Evolutionary conservation across 2,329 filamentous ascomycete genomes (phyloP), one percentile per base, ranked within the genome.

Genomic region (Clonostachys solani): DNA sequence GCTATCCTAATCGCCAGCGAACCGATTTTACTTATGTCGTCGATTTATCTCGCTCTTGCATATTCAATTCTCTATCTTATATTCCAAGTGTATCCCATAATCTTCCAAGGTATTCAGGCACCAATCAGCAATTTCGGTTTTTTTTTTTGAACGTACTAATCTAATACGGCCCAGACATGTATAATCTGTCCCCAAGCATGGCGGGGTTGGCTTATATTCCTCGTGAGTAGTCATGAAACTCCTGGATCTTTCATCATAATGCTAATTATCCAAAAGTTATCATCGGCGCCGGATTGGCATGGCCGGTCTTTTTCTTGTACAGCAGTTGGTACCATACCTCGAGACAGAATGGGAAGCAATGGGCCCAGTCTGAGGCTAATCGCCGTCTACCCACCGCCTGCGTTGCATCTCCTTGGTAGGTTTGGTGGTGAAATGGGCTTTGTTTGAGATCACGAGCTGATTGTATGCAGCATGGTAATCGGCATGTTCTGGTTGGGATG

Each of bases 401-500:
- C 15, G 15, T 12, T 38, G 36, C 15, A n/a, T n/a, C 15, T 18
- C 36, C 36, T 8, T n/a, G 15, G 36, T 38, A 38, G 2, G 36
- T 38, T 38, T 29, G 9, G 23, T 9, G 9, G 8, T 10, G 5
- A 10, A 4, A 12, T 38, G 1, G 36, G 15, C 12, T 38, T 38
- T 38, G 61, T 38, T 38, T 15, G 15, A 18, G 10, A n/a, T n/a
- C 15, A n/a, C 10, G 2, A 13, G 4, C 36, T 38, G 17, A 38
- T 38, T 18, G 5, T 23, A 45, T 47, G 36, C 38, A 44, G 63
- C 15, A 66, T 84, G 34, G 80, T 81, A 0, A 59, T 79, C 38
- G 74, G 76, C 15, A 64, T 82, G 7, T 80, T 82, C 59, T 80
- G 76, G 77, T 77, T 81, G 49, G 78, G 77, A 1, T 82, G 79